phyloP scores from a whole-genome alignment of 1,284 basidiomycete species.

The Sanghuangporus sanghuang region DNA sequence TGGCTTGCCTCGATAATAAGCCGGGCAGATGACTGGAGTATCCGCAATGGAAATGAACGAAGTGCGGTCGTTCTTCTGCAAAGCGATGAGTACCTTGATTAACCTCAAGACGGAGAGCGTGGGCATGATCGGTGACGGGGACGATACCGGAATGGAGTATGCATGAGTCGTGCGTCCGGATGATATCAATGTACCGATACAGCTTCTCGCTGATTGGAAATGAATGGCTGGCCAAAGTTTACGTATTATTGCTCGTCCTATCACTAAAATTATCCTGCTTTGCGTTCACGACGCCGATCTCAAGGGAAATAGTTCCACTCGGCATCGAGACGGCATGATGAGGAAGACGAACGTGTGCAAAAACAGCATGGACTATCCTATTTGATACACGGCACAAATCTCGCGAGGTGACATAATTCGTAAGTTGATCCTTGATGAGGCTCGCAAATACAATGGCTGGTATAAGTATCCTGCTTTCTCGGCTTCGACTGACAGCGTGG shows the following conservation, averaged over 20 bases:
- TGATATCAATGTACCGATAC: background rate
- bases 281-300: background rate
- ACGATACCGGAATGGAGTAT: background rate
- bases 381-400: background rate
- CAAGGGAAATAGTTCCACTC: background rate
- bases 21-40: conserved; percentile 70
- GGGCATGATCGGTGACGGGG: background rate
- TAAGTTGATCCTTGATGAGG: background rate
- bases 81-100: conserved; percentile 67
- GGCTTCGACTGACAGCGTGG: background rate
- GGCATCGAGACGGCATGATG: background rate
- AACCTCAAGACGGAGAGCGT: conserved; percentile 6
- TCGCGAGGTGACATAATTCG: background rate
- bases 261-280: background rate
- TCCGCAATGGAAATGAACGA: conserved; percentile 92
- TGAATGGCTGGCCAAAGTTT: background rate
- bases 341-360: background rate
- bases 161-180: background rate
- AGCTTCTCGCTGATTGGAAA: background rate
- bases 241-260: too few species aligned
- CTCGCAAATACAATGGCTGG: background rate
- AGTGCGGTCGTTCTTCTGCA: conserved; percentile 84
- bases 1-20: background rate
- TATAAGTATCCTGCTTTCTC: background rate
- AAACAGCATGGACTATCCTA: background rate